Evolutionary conservation across 495 filamentous ascomycete genomes (phyloP), one percentile per base, ranked within the genome.

Genomic region (Collariella sp.): DNA sequence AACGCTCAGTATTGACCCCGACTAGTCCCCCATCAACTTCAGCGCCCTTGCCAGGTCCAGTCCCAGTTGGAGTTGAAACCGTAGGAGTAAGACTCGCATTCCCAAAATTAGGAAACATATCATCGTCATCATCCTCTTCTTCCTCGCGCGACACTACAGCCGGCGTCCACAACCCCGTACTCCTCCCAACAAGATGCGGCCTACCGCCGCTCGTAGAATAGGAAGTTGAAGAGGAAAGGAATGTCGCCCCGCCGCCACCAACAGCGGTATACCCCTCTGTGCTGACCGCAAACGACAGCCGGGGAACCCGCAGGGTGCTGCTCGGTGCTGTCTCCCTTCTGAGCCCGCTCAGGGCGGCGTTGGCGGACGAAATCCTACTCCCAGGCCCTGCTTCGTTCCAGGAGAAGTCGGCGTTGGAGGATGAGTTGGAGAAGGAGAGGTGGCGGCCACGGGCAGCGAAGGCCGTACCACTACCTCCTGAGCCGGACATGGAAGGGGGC

Each of bases 61-160:
- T n/a, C n/a, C n/a, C n/a, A n/a, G n/a, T n/a, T n/a, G n/a, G n/a
- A n/a, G n/a, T n/a, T n/a, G n/a, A n/a, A n/a, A n/a, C n/a, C n/a
- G n/a, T n/a, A n/a, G n/a, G n/a, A n/a, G n/a, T n/a, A n/a, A n/a
- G n/a, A n/a, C n/a, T n/a, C n/a, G 23, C 43, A 22, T 66, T 53
- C 36, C 64, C 67, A 40, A 79, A 77, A 54, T 76, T 76, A 5
- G 75, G 56, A 7, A 77, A 54, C 61, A 79, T 71, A 42, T 73
- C 66, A 29, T 71, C 65, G 29, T 75, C 74, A 15, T 68, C 63
- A 2, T 75, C 69, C 11, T 71, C 71, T 5, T 68, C 62, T 5
- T 68, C 59, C 6, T 63, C 59, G 2, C 61, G 59, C 15, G 55
- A 29, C n/a, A n/a, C n/a, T 15, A 40, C 50, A 13, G 52, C 61